A percentile compares a stretch with the other conserved stretches of the same genome.
These are phyloP conservation scores for Eucalyptus fibrosa DNA, from an alignment of 345 rosid genomes.

Conservation along the genomic window DNA sequence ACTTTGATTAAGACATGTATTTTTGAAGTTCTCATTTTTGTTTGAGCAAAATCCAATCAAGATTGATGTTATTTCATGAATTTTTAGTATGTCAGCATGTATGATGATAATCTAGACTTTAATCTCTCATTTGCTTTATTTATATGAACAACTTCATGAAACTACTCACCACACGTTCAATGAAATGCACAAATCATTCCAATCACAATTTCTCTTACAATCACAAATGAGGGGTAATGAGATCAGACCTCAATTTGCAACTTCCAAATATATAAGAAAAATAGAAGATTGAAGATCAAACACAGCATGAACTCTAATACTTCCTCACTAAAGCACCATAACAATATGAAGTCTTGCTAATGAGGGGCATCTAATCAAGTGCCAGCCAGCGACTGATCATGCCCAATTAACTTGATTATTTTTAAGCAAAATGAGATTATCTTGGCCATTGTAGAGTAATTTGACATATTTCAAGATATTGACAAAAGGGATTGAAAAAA, in stretches of 20 bases:
- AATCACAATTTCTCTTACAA: background rate
- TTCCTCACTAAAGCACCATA: background rate
- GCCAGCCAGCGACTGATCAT: rapidly evolving
- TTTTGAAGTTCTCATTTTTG: background rate
- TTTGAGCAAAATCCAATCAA: background rate
- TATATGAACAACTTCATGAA: background rate
- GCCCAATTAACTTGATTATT: background rate
- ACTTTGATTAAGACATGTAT: background rate
- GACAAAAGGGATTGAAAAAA: too few species aligned
- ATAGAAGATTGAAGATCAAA: too few species aligned
- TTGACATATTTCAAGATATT: too few species aligned
- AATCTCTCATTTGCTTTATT: background rate
- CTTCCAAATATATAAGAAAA: background rate
- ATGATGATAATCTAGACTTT: background rate
- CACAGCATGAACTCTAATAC: background rate
- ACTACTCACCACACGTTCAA: too few species aligned
- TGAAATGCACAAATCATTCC: rapidly evolving
- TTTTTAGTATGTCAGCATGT: rapidly evolving
- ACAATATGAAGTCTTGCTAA: background rate
- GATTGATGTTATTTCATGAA: rapidly evolving
- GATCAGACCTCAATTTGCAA: background rate
- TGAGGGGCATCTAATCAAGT: background rate
- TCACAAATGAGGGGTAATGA: background rate
- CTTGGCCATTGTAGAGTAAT: background rate
- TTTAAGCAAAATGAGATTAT: background rate